A percentile compares a stretch with the other conserved stretches of the same genome.
Evolutionary conservation across 345 rosid genomes (phyloP).

Genomic region (Euphorbia lathyris): DNA sequence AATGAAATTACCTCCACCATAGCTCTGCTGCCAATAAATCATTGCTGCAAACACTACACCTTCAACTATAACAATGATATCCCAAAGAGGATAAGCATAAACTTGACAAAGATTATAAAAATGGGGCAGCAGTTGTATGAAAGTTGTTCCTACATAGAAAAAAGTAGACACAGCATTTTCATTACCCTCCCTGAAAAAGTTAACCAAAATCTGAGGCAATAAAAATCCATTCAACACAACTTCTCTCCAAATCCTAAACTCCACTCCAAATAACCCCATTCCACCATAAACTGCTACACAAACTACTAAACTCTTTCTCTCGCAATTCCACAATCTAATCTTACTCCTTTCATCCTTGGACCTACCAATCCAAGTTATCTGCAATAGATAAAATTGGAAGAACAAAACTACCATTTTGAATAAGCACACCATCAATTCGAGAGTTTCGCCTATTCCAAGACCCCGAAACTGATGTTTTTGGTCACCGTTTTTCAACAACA

Average conservation of each 20-base stretch:
- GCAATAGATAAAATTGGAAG: conserved; percentile 9
- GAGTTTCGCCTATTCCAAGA: conserved; percentile 1
- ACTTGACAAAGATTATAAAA: background rate
- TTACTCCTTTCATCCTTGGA: background rate
- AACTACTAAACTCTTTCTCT: background rate
- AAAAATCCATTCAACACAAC: conserved; percentile 5
- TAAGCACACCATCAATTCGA: background rate
- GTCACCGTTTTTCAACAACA: conserved; percentile 4
- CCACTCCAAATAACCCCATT: background rate
- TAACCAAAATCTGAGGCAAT: conserved; percentile 18
- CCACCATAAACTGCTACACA: background rate
- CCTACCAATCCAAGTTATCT: conserved; percentile 6
- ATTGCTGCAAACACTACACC: background rate
- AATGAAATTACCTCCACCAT: background rate
- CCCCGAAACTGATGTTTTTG: background rate
- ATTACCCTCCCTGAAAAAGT: conserved; percentile 6
- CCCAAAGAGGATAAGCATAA: background rate
- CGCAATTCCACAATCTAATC: background rate
- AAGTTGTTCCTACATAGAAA: conserved; percentile 11
- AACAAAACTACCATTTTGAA: background rate
- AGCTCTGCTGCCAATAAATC: background rate
- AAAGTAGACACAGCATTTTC: conserved; percentile 1
- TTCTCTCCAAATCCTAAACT: background rate
- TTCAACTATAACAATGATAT: background rate
- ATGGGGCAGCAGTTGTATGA: conserved; percentile 1